Evolutionary conservation across 768 basidiomycete species (phyloP).

Genomic region (Asterophora parasitica): DNA sequence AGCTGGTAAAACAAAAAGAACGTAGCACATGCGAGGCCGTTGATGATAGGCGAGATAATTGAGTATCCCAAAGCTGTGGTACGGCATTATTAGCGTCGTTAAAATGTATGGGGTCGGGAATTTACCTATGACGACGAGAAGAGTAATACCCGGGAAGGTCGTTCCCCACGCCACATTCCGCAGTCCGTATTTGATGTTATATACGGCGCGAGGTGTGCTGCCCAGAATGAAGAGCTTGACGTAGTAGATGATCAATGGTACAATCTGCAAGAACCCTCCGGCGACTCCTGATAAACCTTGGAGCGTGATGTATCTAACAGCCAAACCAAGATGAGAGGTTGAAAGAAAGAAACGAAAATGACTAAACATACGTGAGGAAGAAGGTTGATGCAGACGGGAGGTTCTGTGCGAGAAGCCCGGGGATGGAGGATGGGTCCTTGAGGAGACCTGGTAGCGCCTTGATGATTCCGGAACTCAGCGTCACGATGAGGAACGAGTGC

Average conservation of each 20-base stretch:
- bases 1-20: slow-evolving; percentile 83
- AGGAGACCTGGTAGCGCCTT: slow-evolving; percentile 59
- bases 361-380: neutral
- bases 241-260: slow-evolving; percentile 78
- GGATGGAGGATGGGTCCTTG: slow-evolving; percentile 64
- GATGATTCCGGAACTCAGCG: slow-evolving; percentile 79
- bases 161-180: slow-evolving; percentile 73
- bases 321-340: neutral
- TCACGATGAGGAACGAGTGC: slow-evolving; percentile 93
- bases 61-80: slow-evolving; percentile 67
- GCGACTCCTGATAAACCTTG: slow-evolving; percentile 80
- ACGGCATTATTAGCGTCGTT: slow-evolving; percentile 1
- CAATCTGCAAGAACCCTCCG: slow-evolving; percentile 75
- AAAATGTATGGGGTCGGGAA: neutral
- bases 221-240: slow-evolving; percentile 86
- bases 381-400: slow-evolving; percentile 48
- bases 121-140: slow-evolving; percentile 80
- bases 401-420: slow-evolving; percentile 70
- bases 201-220: slow-evolving; percentile 84
- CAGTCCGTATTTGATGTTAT: slow-evolving; percentile 73
- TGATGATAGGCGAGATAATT: slow-evolving; percentile 90
- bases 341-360: no score
- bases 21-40: slow-evolving; percentile 76
- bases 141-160: slow-evolving; percentile 64
- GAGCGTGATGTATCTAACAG: slow-evolving; percentile 61